Conservation (phyloP, 805 yeast species). For the Kodamaea leandrae region DNA sequence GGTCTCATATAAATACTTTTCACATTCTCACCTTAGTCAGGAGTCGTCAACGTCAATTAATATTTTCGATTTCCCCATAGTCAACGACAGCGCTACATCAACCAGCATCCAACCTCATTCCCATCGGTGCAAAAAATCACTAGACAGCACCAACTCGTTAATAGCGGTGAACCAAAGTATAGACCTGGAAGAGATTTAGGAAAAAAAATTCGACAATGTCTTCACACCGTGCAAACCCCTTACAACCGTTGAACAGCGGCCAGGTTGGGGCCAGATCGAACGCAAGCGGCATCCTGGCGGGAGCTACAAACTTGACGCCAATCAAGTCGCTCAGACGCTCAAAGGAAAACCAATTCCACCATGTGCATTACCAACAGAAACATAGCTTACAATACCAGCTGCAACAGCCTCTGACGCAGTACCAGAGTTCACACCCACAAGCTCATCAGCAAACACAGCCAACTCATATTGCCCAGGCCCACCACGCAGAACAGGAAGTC, state of each 20-base stretch:
- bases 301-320: constrained; percentile 32
- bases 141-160: neutral
- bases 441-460: no score
- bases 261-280: constrained; percentile 46
- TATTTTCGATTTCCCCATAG: neutral
- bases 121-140: neutral
- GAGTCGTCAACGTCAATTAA: constrained; percentile 2
- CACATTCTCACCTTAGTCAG: constrained; percentile 4
- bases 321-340: constrained; percentile 33
- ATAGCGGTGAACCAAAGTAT: neutral
- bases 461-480: no score
- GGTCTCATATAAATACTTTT: constrained; percentile 10
- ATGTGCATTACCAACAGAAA: constrained; percentile 4
- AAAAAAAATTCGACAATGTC: constrained; percentile 9
- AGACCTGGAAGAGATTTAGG: neutral
- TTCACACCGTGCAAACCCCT: constrained; percentile 36
- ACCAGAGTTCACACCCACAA: constrained; percentile 10
- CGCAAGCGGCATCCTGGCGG: constrained; percentile 1
- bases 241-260: constrained; percentile 53
- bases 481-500: constrained; percentile 14
- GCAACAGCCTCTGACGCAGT: constrained; percentile 15
- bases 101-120: neutral
- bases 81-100: neutral
- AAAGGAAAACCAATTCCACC: constrained; percentile 18
- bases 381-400: constrained; percentile 1